Evolutionary conservation across 208 protist species (phyloP), one percentile per base, ranked within the genome.

Genomic region (Leishmania tarentolae): DNA sequence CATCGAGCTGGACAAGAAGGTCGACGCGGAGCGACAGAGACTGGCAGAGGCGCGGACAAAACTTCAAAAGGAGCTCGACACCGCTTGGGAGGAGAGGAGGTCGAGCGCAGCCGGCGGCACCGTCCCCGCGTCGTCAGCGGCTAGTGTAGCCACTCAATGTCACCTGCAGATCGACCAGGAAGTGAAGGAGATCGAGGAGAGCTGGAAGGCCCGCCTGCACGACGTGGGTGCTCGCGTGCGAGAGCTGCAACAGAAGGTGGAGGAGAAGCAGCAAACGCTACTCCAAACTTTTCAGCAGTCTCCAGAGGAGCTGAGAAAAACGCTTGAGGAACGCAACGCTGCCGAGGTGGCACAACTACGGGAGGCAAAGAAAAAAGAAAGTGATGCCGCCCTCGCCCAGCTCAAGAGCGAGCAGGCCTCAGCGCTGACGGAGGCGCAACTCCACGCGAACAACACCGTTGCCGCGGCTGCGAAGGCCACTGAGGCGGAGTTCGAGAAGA

Each of bases 101-200:
- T 15, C 63, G 1, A 66, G 57, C 35, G 31, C 65, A 3, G 31
- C 59, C 21, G 76, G 31, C 37, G 71, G 11, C 24, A 40, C 56
- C 37, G 52, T 21, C 7, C 1, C 37, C 35, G 13, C 61, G 28
- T 35, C 72, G 2, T 9, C 9, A 1, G 19, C 44, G 46, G 19
- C 42, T 65, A 59, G 47, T 28, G 59, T 59, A 35, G 53, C 75
- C 11, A 76, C 61, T 37, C 77, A 86, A 80, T 50, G 80, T 24
- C 44, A 65, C 24, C 75, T 80, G 76, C 71, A 83, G 40, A 28
- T 83, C 21, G 63, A 75, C 53, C 63, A 73, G 4, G 84, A 88
- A 80, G 81, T 84, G 65, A 87, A 90, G 61, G 80, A 88, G 44
- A 78, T 92, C n/a, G 82, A 88, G 31, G 71, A 79, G 40, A 81